Evolutionary conservation across 1,284 basidiomycete species (phyloP).

Genomic region (Tausonia pullulans): DNA sequence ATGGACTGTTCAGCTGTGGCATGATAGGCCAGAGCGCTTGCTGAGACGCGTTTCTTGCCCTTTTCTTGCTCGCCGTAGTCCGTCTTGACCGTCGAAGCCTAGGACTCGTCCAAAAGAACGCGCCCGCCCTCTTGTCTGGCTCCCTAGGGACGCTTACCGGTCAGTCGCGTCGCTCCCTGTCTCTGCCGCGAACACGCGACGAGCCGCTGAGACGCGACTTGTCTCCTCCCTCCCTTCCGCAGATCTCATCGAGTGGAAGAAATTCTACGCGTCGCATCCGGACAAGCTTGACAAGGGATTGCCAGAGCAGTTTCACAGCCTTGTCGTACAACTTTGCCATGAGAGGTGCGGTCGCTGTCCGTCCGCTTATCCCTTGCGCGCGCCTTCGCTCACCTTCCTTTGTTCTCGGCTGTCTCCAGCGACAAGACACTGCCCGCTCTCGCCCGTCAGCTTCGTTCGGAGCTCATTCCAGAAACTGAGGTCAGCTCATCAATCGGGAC

Average conservation of each 20-base stretch:
- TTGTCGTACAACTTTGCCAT: conserved; percentile 11
- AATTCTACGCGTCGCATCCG: neutral
- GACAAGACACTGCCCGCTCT: neutral
- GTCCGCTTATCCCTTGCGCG: neutral
- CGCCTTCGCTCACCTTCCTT: neutral
- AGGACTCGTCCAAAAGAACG: no score
- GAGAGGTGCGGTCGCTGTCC: conserved; percentile 8
- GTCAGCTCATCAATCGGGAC: no score
- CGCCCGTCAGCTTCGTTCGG: neutral
- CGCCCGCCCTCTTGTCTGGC: no score
- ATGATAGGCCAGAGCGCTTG: no score
- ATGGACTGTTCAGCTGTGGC: no score
- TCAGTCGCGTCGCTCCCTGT: no score
- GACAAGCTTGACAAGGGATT: neutral
- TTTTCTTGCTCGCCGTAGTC: no score
- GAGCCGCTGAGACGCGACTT: no score
- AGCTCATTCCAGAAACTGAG: neutral
- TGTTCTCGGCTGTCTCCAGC: neutral
- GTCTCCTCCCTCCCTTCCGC: neutral
- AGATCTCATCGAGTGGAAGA: conserved; percentile 12
- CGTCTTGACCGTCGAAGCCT: no score
- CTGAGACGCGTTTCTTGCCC: no score
- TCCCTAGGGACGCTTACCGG: no score
- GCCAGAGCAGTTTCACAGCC: neutral
- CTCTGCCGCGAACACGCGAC: no score